These are phyloP conservation scores for Heritiera fomes DNA, from an alignment of 345 rosid genomes.

Conservation along the genomic window DNA sequence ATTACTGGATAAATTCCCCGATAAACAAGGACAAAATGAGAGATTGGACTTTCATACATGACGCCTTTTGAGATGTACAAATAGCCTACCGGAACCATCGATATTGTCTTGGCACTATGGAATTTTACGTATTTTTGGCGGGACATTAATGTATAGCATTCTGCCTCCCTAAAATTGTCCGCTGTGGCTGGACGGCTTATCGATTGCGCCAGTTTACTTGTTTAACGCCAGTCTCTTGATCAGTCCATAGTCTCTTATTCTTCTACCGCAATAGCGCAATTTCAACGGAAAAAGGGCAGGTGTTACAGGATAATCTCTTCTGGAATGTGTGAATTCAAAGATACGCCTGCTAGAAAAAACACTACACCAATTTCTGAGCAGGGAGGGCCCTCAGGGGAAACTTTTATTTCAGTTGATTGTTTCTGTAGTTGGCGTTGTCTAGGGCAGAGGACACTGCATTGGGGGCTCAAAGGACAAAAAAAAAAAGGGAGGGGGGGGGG, in stretches of 20 bases:
- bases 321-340: background rate
- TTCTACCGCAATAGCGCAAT: background rate
- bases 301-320: background rate
- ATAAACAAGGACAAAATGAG: background rate
- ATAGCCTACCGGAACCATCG: background rate
- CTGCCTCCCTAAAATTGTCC: slow-evolving; percentile 9
- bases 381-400: background rate
- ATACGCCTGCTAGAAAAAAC: background rate
- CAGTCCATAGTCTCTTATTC: background rate
- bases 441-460: background rate
- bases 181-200: background rate
- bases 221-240: background rate
- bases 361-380: background rate
- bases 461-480: background rate
- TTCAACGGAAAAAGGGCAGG: background rate
- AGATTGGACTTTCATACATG: background rate
- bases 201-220: slow-evolving; percentile 2
- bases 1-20: background rate
- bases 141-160: background rate
- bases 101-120: background rate
- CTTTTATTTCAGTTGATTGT: background rate
- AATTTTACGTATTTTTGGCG: background rate
- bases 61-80: background rate
- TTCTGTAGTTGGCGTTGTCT: background rate
- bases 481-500: background rate